Percentiles rank a stretch among this genome's conserved stretches.
Evolutionary conservation across 1,284 basidiomycete species (phyloP).

Genomic region (Irpex sp.): DNA sequence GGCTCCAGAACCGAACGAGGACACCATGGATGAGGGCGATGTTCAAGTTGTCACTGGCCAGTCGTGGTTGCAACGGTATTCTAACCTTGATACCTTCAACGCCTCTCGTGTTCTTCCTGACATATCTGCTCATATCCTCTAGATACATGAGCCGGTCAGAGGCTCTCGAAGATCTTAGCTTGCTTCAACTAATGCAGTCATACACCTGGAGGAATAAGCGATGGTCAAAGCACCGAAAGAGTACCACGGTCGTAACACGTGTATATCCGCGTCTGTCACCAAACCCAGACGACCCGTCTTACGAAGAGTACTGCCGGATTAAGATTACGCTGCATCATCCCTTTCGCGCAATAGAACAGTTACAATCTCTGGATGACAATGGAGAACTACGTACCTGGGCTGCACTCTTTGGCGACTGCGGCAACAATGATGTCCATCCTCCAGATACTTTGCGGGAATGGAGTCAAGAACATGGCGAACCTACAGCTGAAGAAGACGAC

Average conservation of each 20-base stretch:
- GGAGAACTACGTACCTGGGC: background rate
- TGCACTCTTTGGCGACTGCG: background rate
- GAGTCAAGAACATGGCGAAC: background rate
- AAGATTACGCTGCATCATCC: background rate
- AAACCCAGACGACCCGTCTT: background rate
- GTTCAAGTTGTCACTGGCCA: background rate
- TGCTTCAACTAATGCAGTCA: background rate
- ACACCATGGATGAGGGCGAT: background rate
- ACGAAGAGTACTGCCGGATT: background rate
- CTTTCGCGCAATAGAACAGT: background rate
- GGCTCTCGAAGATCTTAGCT: background rate
- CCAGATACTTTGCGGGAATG: constrained; percentile 5
- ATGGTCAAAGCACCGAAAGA: background rate
- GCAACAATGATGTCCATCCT: background rate
- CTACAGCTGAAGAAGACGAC: constrained; percentile 1
- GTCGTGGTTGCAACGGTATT: background rate
- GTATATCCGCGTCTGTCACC: background rate
- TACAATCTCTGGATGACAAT: background rate
- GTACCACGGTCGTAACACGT: background rate
- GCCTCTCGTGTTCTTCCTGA: background rate
- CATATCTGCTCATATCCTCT: no score
- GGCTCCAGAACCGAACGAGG: no score
- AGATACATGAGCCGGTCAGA: background rate
- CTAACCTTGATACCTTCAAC: no score
- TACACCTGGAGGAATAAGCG: background rate